phyloP scores from a whole-genome alignment of 192 early-diverging fungal genomes.

The Coemansia sp. region DNA sequence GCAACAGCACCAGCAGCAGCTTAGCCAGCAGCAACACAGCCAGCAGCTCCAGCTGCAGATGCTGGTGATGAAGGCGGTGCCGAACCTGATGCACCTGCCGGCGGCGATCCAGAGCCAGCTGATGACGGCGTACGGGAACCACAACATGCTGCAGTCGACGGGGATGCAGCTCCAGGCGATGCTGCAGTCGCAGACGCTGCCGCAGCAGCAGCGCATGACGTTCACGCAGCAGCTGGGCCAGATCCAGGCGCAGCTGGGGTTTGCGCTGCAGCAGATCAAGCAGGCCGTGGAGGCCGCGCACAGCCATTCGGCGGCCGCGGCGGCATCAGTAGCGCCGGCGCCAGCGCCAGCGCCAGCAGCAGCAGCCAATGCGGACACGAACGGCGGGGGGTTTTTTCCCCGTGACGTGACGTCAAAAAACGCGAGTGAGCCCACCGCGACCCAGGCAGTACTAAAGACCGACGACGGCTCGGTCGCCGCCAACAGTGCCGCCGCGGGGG shows the following conservation, averaged over 20 bases:
- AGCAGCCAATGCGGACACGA: neutral
- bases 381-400: neutral
- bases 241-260: slow-evolving; percentile 6
- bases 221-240: slow-evolving; percentile 12
- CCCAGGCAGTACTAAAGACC: slow-evolving; percentile 20
- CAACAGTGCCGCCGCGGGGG: slow-evolving; percentile 25
- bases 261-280: neutral
- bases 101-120: too few species aligned
- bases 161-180: slow-evolving; percentile 17
- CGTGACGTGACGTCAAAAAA: slow-evolving; percentile 35
- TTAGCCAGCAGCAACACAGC: slow-evolving; percentile 15
- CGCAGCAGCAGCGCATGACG: slow-evolving; percentile 22
- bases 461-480: slow-evolving; percentile 5
- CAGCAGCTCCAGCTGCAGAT: slow-evolving; percentile 19
- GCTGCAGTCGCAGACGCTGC: slow-evolving; percentile 7
- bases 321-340: slow-evolving; percentile 6
- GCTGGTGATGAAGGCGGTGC: slow-evolving; percentile 5
- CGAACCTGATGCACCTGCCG: slow-evolving; percentile 24
- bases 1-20: slow-evolving; percentile 19
- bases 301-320: neutral
- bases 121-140: too few species aligned
- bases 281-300: neutral
- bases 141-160: too few species aligned
- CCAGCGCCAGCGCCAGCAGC: neutral
- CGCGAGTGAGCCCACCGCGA: slow-evolving; percentile 37